A percentile compares a stretch with the other conserved stretches of the same genome.
These are phyloP conservation scores for Penicillium parvum DNA, from an alignment of 495 filamentous ascomycete genomes.

Conservation along the genomic window DNA sequence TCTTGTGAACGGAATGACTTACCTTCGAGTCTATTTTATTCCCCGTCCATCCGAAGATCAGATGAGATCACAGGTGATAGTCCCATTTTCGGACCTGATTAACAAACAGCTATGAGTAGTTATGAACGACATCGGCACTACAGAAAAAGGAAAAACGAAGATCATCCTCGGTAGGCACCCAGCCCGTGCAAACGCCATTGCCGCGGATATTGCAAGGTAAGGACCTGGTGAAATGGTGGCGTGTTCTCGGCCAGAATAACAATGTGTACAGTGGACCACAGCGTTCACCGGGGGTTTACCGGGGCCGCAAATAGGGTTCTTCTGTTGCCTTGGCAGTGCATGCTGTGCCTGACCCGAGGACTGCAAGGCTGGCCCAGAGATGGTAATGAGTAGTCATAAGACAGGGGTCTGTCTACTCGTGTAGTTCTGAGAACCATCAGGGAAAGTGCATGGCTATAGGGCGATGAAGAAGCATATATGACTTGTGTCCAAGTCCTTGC, in stretches of 20 bases:
- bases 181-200: slow-evolving; percentile 1
- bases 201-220: slow-evolving; percentile 2
- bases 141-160: neutral
- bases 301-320: slow-evolving; percentile 9
- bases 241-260: neutral
- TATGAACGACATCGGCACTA: neutral
- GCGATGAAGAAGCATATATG: no score
- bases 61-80: no score
- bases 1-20: no score
- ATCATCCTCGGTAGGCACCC: neutral
- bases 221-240: neutral
- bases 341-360: slow-evolving; percentile 4
- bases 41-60: no score
- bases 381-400: no score
- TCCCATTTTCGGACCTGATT: neutral
- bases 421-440: no score
- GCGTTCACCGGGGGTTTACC: slow-evolving; percentile 2
- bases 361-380: neutral
- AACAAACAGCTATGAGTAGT: neutral
- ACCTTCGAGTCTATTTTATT: no score
- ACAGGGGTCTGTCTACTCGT: no score
- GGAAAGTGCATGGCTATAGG: no score
- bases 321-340: slow-evolving; percentile 7
- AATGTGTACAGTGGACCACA: no score
- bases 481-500: no score